Evolutionary conservation across 176 grass and related monocot genomes (phyloP), one percentile per base, ranked within the genome.

Genomic region (Ananas comosus): DNA sequence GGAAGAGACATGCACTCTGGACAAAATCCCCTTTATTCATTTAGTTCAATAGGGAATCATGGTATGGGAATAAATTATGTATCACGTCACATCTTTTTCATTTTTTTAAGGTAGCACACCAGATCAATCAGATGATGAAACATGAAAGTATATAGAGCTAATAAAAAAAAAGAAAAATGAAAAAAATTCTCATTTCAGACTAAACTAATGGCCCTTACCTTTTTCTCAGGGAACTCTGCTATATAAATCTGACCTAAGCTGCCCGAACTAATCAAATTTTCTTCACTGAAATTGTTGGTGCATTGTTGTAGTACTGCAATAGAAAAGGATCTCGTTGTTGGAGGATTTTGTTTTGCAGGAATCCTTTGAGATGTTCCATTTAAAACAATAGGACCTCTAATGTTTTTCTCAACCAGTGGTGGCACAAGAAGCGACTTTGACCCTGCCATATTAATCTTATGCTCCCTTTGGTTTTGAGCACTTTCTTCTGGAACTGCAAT

Each of bases 221-320:
- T 83, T 76, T 76, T 76, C 13, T 79, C 76, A 33, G 86, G 85
- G 66, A 83, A 59, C 68, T 85, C 84, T 81, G 86, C 89, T 33
- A 97, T 74, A 71, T 87, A 97, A 13, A 92, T 64, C 80, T 75
- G 83, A 12, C 86, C 86, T 72, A 85, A 58, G n/a, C 73, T 83
- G 73, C 89, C 77, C 65, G 92, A 86, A 79, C 73, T 75, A 74
- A 97, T 90, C 81, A 97, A 81, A 73, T 83, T 90, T 64, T 70
- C 77, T 70, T 92, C 74, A 51, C 72, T 70, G 11, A 97, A 97
- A 63, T 74, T 97, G 76, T 83, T 75, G 72, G 93, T 97, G 77
- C 85, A 92, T 81, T 87, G 86, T 79, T 97, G 93, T 75, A 97
- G 89, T 28, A 76, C 73, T 54, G 83, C 81, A 51, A 92, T 84